phyloP scores from a whole-genome alignment of 306 rosid species.

The Prunus salicina region DNA sequence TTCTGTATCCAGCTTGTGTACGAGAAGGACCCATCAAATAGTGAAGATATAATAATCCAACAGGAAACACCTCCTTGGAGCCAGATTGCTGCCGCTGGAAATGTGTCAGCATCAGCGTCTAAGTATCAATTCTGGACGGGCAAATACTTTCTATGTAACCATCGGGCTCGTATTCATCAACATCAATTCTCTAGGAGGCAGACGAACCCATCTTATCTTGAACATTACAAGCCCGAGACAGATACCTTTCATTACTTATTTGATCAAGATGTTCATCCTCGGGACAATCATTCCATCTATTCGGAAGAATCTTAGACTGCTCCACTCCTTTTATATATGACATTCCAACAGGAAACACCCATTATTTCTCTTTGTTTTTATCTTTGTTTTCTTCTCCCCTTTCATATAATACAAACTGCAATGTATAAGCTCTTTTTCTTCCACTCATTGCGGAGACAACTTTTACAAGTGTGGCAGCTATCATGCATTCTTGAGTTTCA shows the following conservation, averaged over 20 bases:
- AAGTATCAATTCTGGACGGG: neutral
- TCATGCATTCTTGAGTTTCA: slow-evolving; percentile 6
- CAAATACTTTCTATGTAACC: neutral
- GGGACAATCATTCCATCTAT: neutral
- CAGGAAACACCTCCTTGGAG: neutral
- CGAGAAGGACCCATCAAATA: neutral
- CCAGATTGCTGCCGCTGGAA: neutral
- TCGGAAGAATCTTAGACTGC: neutral
- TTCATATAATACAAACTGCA: too few relatives aligned
- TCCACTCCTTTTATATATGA: neutral
- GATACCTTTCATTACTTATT: neutral
- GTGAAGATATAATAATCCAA: neutral
- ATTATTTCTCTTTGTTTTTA: too few relatives aligned
- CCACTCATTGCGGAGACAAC: too few relatives aligned
- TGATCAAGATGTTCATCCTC: neutral
- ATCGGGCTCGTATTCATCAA: neutral
- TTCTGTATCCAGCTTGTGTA: neutral
- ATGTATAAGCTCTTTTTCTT: too few relatives aligned
- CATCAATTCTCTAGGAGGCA: neutral
- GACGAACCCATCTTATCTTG: neutral
- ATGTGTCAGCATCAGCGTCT: neutral
- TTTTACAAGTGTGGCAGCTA: too few relatives aligned
- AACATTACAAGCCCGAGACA: too few relatives aligned
- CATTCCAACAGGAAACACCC: neutral
- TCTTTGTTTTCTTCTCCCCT: too few relatives aligned